Evolutionary conservation across 768 basidiomycete genomes (phyloP), one percentile per base, ranked within the genome.

Genomic region (Pleurotus giganteus): DNA sequence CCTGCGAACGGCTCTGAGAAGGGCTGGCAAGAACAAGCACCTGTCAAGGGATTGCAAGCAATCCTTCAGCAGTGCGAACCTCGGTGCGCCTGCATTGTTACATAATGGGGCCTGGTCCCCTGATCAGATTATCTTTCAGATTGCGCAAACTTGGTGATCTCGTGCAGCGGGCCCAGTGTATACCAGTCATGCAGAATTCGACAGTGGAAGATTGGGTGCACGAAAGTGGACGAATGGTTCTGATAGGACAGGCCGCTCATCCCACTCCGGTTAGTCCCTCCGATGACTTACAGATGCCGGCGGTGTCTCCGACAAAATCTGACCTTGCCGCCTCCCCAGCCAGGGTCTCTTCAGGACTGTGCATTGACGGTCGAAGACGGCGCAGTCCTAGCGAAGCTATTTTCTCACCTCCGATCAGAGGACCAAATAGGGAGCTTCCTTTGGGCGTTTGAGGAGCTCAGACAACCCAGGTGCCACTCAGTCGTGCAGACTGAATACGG

Each of bases 301-400:
- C 43, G 41, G 12, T 12, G 29, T 32, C 4, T 29, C 34, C 27
- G 17, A 13, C 44, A 46, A 41, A 23, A 17, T 19, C 42, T 7
- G 29, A 23, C 11, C 41, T 56, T 17, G 47, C 39, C 24, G 28
- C 24, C 23, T 51, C 42, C 55, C 7, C 44, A 84, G 83, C 75
- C 77, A 9, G 79, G 79, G 11, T 75, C 77, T 0, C 71, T 76
- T 21, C 82, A 85, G 61, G 69, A 71, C 5, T 69, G 65, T 2
- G 76, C 75, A 4, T 77, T 84, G 64, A 72, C 76, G 1, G 63
- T 86, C n/a, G 85, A 86, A 66, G 85, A 86, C 58, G 81, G 80
- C 1, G 82, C 81, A 9, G 77, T 83, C 21, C 70, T 87, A 19
- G 85, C 78, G 5, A 78, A 77, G 55, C 72, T 86, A 5, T 85